Evolutionary conservation across 2,329 filamentous ascomycete genomes (phyloP).

Genomic region (Monascus ruber): DNA sequence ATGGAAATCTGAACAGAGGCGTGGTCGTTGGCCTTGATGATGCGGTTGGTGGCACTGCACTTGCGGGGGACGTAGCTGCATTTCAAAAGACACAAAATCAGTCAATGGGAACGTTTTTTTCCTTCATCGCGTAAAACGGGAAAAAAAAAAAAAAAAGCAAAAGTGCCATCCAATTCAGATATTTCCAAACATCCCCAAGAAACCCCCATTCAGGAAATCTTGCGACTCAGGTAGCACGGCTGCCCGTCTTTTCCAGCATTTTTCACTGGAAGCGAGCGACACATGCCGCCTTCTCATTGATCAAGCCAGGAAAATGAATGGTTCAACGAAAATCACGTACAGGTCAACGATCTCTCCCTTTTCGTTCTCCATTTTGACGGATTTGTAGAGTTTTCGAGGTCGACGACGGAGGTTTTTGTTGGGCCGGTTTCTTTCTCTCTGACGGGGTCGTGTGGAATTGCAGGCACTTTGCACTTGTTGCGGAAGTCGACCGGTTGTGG

Average conservation of each 20-base stretch:
- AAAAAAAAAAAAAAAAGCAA: constrained; percentile 4
- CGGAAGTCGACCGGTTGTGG: constrained; percentile 19
- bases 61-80: constrained; percentile 93
- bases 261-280: too few relatives aligned
- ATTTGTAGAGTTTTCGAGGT: constrained; percentile 25
- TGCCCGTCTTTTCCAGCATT: too few relatives aligned
- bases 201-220: too few relatives aligned
- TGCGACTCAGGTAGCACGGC: too few relatives aligned
- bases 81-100: constrained; percentile 2
- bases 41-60: constrained; percentile 97
- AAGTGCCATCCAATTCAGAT: too few relatives aligned
- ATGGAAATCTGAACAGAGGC: constrained; percentile 94
- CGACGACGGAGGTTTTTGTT: constrained; percentile 20
- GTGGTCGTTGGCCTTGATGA: constrained; percentile 99
- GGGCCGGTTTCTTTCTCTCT: constrained; percentile 13
- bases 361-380: constrained; percentile 95
- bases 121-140: constrained; percentile 4
- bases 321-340: constrained; percentile 45
- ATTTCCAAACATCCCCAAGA: too few relatives aligned
- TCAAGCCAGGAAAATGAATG: constrained; percentile 3
- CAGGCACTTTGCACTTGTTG: constrained; percentile 5
- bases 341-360: constrained; percentile 99
- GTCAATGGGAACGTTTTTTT: not conserved
- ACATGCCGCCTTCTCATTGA: not conserved
- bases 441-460: constrained; percentile 3